Percentiles rank a stretch among this genome's conserved stretches.
Evolutionary conservation across 1,139 yeast species (phyloP).

Genomic region (Geotrichum klebahnii): DNA sequence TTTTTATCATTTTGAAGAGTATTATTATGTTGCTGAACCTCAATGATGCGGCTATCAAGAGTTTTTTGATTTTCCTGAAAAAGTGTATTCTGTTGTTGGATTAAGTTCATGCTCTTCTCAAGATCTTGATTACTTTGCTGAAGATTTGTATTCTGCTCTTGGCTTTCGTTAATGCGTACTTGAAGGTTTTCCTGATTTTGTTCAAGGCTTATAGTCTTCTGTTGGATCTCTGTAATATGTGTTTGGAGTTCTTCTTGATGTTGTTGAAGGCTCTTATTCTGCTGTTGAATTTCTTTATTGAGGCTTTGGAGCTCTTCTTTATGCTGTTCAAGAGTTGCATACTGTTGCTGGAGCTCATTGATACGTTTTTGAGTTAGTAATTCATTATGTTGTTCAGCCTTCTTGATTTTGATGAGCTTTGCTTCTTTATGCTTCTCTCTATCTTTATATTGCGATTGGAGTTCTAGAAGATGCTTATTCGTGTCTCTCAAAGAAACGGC

Average conservation of each 20-base stretch:
- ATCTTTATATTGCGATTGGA: background rate
- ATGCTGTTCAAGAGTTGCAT: background rate
- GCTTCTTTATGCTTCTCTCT: background rate
- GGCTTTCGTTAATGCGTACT: too few species aligned
- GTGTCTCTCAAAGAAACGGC: conserved; percentile 19
- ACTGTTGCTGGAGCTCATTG: background rate
- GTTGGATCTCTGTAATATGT: too few species aligned
- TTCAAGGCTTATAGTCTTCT: too few species aligned
- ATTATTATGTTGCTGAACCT: background rate
- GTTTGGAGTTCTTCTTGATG: too few species aligned
- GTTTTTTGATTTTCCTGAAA: background rate
- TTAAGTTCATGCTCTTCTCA: too few species aligned
- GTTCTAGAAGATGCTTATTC: background rate
- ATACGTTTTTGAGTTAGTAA: background rate
- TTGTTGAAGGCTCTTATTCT: too few species aligned
- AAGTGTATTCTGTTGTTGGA: background rate
- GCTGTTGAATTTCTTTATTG: too few species aligned
- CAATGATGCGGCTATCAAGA: background rate
- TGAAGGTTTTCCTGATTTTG: too few species aligned
- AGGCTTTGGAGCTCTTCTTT: background rate
- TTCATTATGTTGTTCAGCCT: too few species aligned
- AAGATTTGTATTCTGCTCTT: too few species aligned
- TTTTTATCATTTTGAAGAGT: background rate
- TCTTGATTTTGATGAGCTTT: background rate
- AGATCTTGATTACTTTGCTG: too few species aligned